phyloP scores from a whole-genome alignment of 805 yeast genomes.

The Pichia eremophila region DNA sequence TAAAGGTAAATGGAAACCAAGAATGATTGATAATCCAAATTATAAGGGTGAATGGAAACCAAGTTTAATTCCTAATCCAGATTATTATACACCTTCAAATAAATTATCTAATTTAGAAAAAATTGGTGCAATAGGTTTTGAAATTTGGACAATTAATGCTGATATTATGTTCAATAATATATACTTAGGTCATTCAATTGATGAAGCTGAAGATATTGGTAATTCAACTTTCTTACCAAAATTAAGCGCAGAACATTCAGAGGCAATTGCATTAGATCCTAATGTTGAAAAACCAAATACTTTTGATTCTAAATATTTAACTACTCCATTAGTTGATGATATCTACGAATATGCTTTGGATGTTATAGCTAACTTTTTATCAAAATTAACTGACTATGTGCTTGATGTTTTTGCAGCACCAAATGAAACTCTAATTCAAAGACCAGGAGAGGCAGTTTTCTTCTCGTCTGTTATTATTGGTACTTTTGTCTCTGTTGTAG shows the following conservation, averaged over 20 bases:
- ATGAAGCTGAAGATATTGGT: constrained; percentile 78
- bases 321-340: constrained; percentile 9
- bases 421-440: constrained; percentile 29
- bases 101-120: constrained; percentile 48
- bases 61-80: constrained; percentile 56
- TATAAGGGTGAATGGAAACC: constrained; percentile 78
- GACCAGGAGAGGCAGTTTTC: constrained; percentile 43
- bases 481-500: constrained; percentile 33
- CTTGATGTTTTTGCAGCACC: constrained; percentile 37
- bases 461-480: constrained; percentile 36
- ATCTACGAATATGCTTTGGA: constrained; percentile 11
- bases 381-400: constrained; percentile 17
- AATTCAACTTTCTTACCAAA: constrained; percentile 61
- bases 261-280: constrained; percentile 33
- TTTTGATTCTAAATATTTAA: constrained; percentile 22
- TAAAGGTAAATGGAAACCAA: constrained; percentile 73
- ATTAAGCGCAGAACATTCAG: constrained; percentile 38
- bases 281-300: constrained; percentile 33
- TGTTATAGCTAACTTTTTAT: constrained; percentile 10
- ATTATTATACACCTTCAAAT: constrained; percentile 39
- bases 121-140: constrained; percentile 79
- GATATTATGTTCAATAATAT: constrained; percentile 73
- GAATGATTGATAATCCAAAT: constrained; percentile 59
- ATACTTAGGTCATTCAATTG: constrained; percentile 75
- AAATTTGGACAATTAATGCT: constrained; percentile 78